Evolutionary conservation across 331 rosid species (phyloP), one percentile per base, ranked within the genome.

Genomic region (Quercus phellos): DNA sequence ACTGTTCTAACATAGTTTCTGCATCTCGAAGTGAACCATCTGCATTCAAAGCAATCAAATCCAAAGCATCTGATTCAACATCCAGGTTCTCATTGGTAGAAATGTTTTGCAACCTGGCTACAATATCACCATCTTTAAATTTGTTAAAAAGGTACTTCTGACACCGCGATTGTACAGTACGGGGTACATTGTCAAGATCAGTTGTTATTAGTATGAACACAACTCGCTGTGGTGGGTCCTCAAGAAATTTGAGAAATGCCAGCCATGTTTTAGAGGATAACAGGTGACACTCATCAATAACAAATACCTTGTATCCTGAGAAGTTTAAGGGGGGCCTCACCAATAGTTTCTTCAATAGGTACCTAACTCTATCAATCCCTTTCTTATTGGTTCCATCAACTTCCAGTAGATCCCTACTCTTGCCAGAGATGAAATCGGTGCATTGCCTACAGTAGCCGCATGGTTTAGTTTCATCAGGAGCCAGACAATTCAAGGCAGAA

Each of bases 21-120:
- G 98, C 98, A 73, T 95, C 99, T 76, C 96, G 89, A 88, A 95
- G 99, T 60, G 98, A 95, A 75, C 99, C 99, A 74, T 95, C 98
- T 9, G 99, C 99, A 82, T 95, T 93, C 85, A 82, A 66, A 46
- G 98, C 96, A 84, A 95, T 93, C 88, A 95, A 91, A 69, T 95
- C 94, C 83, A 95, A 78, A 22, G 99, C 96, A 89, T 93, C 96
- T 68, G 85, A 79, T 84, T 93, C 99, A 77, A 89, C 90, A 75
- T 95, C 97, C 24, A 95, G 82, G 81, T 79, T 91, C 79, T 95
- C 99, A 58, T 85, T 88, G 24, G 84, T 77, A 77, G 94, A 89
- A 84, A 95, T 90, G 75, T 86, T 95, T 82, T 83, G 90, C 83
- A 95, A 83, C 85, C 97, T 88, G 29, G 86, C 84, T 50, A 88